Evolutionary conservation across 768 basidiomycete species (phyloP).

Genomic region (Kwoniella heveanensis): DNA sequence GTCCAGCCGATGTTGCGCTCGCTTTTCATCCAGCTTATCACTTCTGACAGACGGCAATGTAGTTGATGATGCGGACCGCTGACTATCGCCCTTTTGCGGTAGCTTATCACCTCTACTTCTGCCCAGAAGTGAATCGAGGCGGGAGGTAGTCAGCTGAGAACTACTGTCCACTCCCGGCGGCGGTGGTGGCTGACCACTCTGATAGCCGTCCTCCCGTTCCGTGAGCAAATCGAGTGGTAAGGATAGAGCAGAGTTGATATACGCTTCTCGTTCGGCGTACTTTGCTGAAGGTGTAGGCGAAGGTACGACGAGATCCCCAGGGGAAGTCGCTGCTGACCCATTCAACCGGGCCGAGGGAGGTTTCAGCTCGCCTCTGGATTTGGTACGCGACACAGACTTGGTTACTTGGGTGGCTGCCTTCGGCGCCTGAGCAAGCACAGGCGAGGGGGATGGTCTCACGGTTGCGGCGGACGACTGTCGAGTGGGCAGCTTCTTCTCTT

Average conservation of each 20-base stretch:
- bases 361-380: not conserved
- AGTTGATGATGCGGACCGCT: slow-evolving; percentile 3
- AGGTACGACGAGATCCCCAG: slow-evolving; percentile 9
- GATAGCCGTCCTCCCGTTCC: not conserved
- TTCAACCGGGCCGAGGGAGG: not conserved
- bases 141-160: slow-evolving; percentile 11
- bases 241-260: slow-evolving; percentile 33
- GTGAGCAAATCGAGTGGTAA: slow-evolving; percentile 37
- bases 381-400: not conserved
- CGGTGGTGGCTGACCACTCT: not conserved
- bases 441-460: slow-evolving; percentile 19
- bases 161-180: slow-evolving; percentile 5
- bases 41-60: slow-evolving; percentile 6
- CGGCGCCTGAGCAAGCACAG: slow-evolving; percentile 11
- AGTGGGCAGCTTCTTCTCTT: not conserved
- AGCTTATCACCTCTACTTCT: slow-evolving; percentile 9
- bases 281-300: slow-evolving; percentile 21
- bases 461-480: not conserved
- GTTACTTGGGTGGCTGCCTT: not conserved
- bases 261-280: slow-evolving; percentile 34
- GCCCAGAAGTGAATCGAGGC: slow-evolving; percentile 15
- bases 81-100: not conserved
- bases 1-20: not conserved
- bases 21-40: not conserved
- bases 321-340: not conserved